Evolutionary conservation across 768 basidiomycete genomes (phyloP).

Genomic region (Strobilomyces confusus): DNA sequence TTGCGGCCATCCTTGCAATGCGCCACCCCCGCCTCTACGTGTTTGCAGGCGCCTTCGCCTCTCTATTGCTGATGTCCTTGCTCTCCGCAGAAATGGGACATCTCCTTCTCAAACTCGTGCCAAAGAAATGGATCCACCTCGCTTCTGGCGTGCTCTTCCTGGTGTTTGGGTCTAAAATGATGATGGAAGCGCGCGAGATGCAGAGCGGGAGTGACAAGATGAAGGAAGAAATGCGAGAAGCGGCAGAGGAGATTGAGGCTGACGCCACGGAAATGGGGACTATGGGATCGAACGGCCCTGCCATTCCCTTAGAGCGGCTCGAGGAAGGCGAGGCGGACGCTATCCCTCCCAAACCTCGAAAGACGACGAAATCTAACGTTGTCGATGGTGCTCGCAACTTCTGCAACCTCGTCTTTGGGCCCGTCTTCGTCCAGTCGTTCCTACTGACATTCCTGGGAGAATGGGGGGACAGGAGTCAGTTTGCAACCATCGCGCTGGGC

Average conservation of each 20-base stretch:
- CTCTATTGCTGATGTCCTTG: constrained; percentile 89
- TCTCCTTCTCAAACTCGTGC: constrained; percentile 80
- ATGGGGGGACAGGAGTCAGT: constrained; percentile 98
- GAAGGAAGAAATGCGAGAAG: constrained; percentile 91
- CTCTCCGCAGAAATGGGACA: constrained; percentile 93
- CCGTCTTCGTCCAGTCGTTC: constrained; percentile 94
- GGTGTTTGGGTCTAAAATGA: constrained; percentile 87
- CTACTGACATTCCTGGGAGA: constrained; percentile 96
- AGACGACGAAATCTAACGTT: constrained; percentile 23
- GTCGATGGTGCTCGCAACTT: constrained; percentile 76
- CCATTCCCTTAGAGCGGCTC: constrained; percentile 67
- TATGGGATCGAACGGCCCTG: constrained; percentile 31
- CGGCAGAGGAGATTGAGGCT: constrained; percentile 91
- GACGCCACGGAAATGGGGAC: constrained; percentile 52
- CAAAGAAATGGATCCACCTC: constrained; percentile 60
- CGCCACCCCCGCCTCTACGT: constrained; percentile 84
- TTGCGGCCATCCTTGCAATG: constrained; percentile 90
- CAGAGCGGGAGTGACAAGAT: constrained; percentile 74
- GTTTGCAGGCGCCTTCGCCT: constrained; percentile 84
- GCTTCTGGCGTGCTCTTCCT: constrained; percentile 82
- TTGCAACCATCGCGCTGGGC: constrained; percentile 92
- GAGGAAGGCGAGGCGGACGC: constrained; percentile 57
- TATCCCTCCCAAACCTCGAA: constrained; percentile 12
- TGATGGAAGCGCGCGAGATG: constrained; percentile 82
- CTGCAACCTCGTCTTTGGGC: constrained; percentile 77